These are phyloP conservation scores for Tylopilus balloui DNA, from an alignment of 768 basidiomycete species.

Conservation along the genomic window DNA sequence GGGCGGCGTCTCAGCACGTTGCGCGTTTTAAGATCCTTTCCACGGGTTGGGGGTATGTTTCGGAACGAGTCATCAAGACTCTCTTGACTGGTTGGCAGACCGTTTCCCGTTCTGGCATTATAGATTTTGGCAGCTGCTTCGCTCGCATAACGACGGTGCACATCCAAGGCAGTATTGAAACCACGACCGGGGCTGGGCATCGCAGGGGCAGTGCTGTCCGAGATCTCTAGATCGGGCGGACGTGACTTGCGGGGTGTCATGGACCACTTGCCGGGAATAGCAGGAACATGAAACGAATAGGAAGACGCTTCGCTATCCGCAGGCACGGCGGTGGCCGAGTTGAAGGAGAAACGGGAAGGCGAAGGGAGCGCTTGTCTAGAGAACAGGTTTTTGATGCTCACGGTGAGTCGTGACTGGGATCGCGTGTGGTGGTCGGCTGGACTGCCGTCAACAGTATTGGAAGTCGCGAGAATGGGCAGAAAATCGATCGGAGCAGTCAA, in stretches of 20 bases:
- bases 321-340: slow-evolving; percentile 8
- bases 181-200: background rate
- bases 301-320: slow-evolving; percentile 10
- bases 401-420: slow-evolving; percentile 18
- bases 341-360: slow-evolving; percentile 20
- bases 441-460: background rate
- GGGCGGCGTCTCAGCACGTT: slow-evolving; percentile 32
- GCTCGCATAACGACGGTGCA: slow-evolving; percentile 21
- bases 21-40: slow-evolving; percentile 20
- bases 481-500: slow-evolving; percentile 13
- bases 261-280: slow-evolving; percentile 7
- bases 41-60: slow-evolving; percentile 4
- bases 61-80: slow-evolving; percentile 5
- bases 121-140: slow-evolving; percentile 9
- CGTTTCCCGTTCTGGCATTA: background rate
- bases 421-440: slow-evolving; percentile 9
- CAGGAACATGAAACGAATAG: slow-evolving; percentile 9
- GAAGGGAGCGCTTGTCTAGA: slow-evolving; percentile 29
- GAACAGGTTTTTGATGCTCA: slow-evolving; percentile 36
- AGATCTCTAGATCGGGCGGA: slow-evolving; percentile 23
- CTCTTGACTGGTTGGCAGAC: slow-evolving; percentile 11
- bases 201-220: slow-evolving; percentile 6
- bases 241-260: slow-evolving; percentile 19
- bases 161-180: slow-evolving; percentile 4
- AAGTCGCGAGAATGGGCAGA: background rate